phyloP scores from a whole-genome alignment of 1,284 basidiomycete species.

The Leccinum fuscescens region DNA sequence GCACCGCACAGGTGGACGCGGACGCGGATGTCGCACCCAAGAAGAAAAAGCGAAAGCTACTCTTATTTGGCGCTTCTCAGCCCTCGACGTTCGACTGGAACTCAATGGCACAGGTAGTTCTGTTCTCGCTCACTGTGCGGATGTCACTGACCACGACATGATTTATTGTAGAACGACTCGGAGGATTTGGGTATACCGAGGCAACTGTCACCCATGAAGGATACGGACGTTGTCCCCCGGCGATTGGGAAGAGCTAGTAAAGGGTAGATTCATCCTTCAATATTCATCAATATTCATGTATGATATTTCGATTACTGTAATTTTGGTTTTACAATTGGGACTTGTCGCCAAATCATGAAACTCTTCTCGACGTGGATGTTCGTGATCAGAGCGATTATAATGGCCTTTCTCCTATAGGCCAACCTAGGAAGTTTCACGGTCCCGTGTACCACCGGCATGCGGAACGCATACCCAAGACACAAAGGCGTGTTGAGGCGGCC shows the following conservation, averaged over 20 bases:
- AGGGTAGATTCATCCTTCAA: constrained; percentile 9
- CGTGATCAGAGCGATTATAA: constrained; percentile 79
- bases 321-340: not conserved
- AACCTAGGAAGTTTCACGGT: constrained; percentile 41
- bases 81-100: constrained; percentile 44
- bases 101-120: constrained; percentile 36
- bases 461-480: constrained; percentile 53
- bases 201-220: constrained; percentile 60
- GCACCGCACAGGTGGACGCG: constrained; percentile 11
- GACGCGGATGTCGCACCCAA: constrained; percentile 35
- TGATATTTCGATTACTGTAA: not conserved
- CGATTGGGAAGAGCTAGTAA: constrained; percentile 36
- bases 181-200: constrained; percentile 59
- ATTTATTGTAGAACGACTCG: constrained; percentile 14
- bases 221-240: constrained; percentile 46
- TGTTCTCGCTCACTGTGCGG: not conserved
- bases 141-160: not conserved
- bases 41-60: constrained; percentile 63
- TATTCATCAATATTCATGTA: not conserved
- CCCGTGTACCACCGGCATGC: constrained; percentile 49
- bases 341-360: constrained; percentile 77
- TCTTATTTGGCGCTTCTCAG: constrained; percentile 47
- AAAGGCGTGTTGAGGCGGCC: constrained; percentile 45
- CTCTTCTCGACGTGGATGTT: constrained; percentile 64
- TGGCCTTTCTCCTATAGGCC: constrained; percentile 58